These are phyloP conservation scores for Syzygium aqueum DNA, from an alignment of 345 rosid genomes.

Conservation along the genomic window DNA sequence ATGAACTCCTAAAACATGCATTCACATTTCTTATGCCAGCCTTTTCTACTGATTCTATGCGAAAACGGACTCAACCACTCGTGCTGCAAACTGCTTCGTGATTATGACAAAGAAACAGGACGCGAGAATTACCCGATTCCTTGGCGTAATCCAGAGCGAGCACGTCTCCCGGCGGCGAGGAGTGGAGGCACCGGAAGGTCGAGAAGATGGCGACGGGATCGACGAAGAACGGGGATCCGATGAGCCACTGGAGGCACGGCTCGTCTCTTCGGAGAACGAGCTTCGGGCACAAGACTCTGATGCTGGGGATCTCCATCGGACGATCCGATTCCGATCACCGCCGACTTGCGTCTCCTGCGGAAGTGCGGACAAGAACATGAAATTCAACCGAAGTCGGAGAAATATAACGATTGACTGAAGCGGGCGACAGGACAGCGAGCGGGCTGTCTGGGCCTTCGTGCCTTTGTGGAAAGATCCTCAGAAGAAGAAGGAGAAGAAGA, in stretches of 20 bases:
- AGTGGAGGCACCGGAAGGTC: conserved; percentile 62
- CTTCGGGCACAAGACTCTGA: conserved; percentile 48
- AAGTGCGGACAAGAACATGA: too few relatives aligned
- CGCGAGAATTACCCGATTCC: conserved; percentile 53
- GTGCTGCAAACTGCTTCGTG: background rate
- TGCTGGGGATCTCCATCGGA: conserved; percentile 25
- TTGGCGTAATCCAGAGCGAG: conserved; percentile 41
- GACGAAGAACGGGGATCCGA: conserved; percentile 73
- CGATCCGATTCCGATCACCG: background rate
- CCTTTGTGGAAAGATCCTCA: background rate
- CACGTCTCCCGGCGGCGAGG: background rate
- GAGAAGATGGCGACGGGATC: conserved; percentile 62
- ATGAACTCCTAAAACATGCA: background rate
- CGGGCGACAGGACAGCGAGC: background rate
- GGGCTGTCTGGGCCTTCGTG: background rate
- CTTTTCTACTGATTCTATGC: background rate
- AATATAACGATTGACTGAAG: background rate
- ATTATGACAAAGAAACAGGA: background rate
- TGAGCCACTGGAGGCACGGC: conserved; percentile 75
- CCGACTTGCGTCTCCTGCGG: background rate
- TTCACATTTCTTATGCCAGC: background rate
- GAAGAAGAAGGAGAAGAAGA: background rate
- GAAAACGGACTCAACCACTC: background rate
- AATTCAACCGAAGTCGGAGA: background rate
- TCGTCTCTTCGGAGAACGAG: conserved; percentile 27